Evolutionary conservation across 2,329 filamentous ascomycete genomes (phyloP).

Genomic region (Tolypocladium ophioglossoides): DNA sequence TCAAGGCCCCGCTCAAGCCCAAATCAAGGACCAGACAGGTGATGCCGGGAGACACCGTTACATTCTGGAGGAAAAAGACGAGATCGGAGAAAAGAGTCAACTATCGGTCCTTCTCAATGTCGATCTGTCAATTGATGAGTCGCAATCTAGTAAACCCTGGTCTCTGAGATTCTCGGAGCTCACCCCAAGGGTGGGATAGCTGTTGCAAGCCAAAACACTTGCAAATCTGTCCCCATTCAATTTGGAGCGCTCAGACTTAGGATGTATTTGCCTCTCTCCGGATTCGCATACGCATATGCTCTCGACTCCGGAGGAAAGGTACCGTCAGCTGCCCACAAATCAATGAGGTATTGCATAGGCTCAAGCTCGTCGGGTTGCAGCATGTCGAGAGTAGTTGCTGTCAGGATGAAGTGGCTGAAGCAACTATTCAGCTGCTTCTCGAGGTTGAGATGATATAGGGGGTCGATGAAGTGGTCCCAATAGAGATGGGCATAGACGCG

Average conservation of each 20-base stretch:
- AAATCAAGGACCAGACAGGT: no score
- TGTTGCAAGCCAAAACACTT: neutral
- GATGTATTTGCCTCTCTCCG: constrained; percentile 16
- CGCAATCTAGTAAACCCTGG: no score
- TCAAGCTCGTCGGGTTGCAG: constrained; percentile 77
- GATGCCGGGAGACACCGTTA: no score
- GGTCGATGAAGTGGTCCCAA: constrained; percentile 78
- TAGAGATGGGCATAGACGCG: constrained; percentile 92
- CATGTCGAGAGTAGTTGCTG: constrained; percentile 66
- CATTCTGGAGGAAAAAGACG: no score
- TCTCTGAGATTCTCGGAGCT: no score
- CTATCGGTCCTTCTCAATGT: no score
- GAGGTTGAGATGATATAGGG: constrained; percentile 66
- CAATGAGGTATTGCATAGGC: constrained; percentile 83
- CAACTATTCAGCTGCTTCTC: constrained; percentile 72
- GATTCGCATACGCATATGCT: constrained; percentile 47
- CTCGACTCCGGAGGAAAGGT: constrained; percentile 65
- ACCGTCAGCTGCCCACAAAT: constrained; percentile 77
- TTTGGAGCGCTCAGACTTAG: constrained; percentile 1
- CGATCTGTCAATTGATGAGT: no score
- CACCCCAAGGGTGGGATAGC: no score
- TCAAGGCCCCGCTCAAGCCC: no score
- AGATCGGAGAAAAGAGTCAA: no score
- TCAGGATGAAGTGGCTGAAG: constrained; percentile 70
- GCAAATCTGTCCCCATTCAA: neutral